Conservation (phyloP, 1,284 basidiomycete species). For the Tylopilus orsonianus region DNA sequence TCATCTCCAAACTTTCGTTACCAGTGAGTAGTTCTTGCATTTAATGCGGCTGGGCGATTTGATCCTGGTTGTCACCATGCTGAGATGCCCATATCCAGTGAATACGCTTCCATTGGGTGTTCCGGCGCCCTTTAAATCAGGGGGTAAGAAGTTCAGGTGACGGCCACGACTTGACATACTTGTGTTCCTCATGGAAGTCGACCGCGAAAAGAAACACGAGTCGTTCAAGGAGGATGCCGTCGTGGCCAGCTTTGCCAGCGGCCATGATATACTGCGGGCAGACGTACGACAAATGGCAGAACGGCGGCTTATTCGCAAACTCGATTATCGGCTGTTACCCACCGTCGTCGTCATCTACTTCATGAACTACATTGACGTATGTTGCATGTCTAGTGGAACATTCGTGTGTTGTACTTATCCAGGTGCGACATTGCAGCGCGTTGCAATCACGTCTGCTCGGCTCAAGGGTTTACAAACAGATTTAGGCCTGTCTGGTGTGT, state of each 20-base stretch:
- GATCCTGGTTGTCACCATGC: background rate
- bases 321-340: constrained; percentile 60
- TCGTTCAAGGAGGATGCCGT: background rate
- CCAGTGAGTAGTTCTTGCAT: too few species aligned
- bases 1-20: too few species aligned
- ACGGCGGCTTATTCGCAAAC: constrained; percentile 47
- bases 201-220: constrained; percentile 3
- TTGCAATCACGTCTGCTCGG: constrained; percentile 57
- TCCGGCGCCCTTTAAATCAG: too few species aligned
- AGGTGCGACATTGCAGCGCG: constrained; percentile 43
- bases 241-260: background rate
- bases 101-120: background rate
- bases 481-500: constrained; percentile 47
- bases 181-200: constrained; percentile 15
- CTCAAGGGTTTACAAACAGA: constrained; percentile 61
- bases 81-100: background rate
- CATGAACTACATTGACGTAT: constrained; percentile 71
- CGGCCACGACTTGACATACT: too few species aligned
- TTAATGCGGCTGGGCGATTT: too few species aligned
- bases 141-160: too few species aligned
- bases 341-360: constrained; percentile 63
- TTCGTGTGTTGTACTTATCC: background rate
- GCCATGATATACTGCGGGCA: background rate
- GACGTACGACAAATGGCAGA: constrained; percentile 31
- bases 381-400: constrained; percentile 16